Base-by-base conservation (phyloP, 2,329 filamentous ascomycete species). In the Fusarium tuaranense region DNA sequence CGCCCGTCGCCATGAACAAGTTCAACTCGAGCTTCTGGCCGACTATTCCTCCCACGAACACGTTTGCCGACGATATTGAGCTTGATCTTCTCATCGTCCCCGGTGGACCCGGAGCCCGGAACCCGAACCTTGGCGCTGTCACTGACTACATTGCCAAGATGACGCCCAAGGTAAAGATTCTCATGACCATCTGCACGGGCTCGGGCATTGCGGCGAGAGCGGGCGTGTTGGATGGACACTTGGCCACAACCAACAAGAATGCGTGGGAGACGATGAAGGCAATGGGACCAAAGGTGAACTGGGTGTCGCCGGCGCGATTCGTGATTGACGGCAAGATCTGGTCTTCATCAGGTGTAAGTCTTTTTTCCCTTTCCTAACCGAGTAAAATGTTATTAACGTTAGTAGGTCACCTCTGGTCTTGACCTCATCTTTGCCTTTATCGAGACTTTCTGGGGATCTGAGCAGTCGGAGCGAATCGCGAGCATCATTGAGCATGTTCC, bases 171-270 rank as follows among this genome's bases (percentile, higher is more conserved):
- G 78, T 92, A 27, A 82, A 87, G 72, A 88, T 89, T 72, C 77
- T 92, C 14, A 84, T 94, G 51, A 92, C 91, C 0, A 86, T 94
- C 2, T 94, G 92, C 80, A 94, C 91, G 2, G 92, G 92, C 0
- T 85, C 89, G 6, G 87, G 87, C 4, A 80, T 93, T 6, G 85
- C 89, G 0, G 92, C 92, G 0, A 82, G 84, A 51, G 84, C 91
- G 0, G 92, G 92, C 0, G 80, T 93, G 2, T 79, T 94, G 34
- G 87, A 93, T 69, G 89, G 90, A 0, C 84, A 83, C 70, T 82
- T 85, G 18, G 92, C 91, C 5, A 94, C 92, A 5, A 92, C 90
- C 18, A 94, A 94, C 79, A 94, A 94, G 81, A 81, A 81, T 8
- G 85, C 86, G 0, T 93, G 88, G 85, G 80, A 81, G 9, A 81